Evolutionary conservation across 1,284 basidiomycete species (phyloP), one percentile per base, ranked within the genome.

Genomic region (Gymnopus androsaceus): DNA sequence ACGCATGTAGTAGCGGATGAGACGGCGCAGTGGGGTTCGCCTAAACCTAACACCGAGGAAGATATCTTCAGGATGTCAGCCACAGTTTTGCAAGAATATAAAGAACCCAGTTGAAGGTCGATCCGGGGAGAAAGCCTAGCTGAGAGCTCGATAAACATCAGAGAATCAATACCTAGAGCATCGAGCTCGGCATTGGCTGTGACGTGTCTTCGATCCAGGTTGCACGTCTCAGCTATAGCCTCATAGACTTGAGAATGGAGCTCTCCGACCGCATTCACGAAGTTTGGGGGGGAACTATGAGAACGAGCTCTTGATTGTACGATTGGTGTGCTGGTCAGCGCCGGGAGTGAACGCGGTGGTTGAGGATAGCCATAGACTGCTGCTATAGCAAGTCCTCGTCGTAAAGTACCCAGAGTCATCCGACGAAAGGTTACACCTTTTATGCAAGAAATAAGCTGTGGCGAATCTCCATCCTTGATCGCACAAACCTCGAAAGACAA

Each of bases 391-490:
- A 86, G 71, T 1, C 77, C 69, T 14, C 70, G 73, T 61, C 74
- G 75, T 45, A 88, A 71, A 49, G 73, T 75, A 44, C 69, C 70
- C 27, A 85, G 67, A 1, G 75, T 74, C 11, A 87, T 72, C 34
- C 77, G 75, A 44, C 77, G 77, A 67, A 89, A 89, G 31, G 74
- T 75, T 59, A 84, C 81, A 3, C 76, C 78, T 60, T 80, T 80
- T 30, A 85, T 53, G 38, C 75, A 74, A 5, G 81, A 85, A 3
- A 88, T 75, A 23, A 88, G 68, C n/a, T 63, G 61, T 1, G 61
- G 64, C 1, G 69, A 60, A 3, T 69, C 63, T 3, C 67, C 64
- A 1, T 66, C 63, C 31, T 72, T 71, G 9, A 85, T 63, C 1
- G 81, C 84, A 59, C 76, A 80, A 0, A 76, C 77, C 45, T 87